These are phyloP conservation scores for Elongisporangium undulatum DNA, from an alignment of 352 stramenopile genomes.

Conservation along the genomic window DNA sequence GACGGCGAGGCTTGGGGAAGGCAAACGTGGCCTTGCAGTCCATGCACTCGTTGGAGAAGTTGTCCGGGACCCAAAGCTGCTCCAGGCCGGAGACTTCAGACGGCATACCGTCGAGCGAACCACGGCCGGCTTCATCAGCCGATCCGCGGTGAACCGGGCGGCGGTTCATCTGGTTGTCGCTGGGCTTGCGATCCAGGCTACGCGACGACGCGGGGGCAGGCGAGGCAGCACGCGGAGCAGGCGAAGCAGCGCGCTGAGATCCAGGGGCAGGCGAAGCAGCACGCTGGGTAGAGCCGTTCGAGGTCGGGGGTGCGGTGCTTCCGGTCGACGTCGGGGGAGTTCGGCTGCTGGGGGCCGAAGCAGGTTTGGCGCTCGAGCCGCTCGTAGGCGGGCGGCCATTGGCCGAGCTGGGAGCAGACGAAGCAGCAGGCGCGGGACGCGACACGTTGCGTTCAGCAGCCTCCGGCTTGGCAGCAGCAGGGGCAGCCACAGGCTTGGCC, in stretches of 20 bases:
- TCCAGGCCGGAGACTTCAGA: conserved; percentile 67
- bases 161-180: conserved; percentile 6
- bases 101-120: conserved; percentile 48
- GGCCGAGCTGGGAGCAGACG: conserved; percentile 3
- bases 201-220: conserved; percentile 5
- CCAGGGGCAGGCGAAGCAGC: conserved; percentile 19
- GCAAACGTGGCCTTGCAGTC: conserved; percentile 82
- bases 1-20: conserved; percentile 74
- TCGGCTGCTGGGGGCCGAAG: conserved; percentile 10
- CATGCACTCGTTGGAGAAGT: conserved; percentile 86
- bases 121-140: conserved; percentile 20
- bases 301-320: conserved; percentile 15
- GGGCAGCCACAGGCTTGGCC: conserved; percentile 11
- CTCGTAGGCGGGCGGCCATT: conserved; percentile 3
- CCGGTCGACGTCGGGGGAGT: conserved; percentile 21
- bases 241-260: conserved; percentile 7
- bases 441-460: conserved; percentile 6
- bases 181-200: conserved; percentile 3
- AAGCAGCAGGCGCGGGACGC: conserved; percentile 2
- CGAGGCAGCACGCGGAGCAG: too few species aligned
- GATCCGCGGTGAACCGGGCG: conserved; percentile 6
- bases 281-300: background rate
- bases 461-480: conserved; percentile 9
- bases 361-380: conserved; percentile 8
- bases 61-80: conserved; percentile 85